Evolutionary conservation across 176 grass and related monocot genomes (phyloP), one percentile per base, ranked within the genome.

Genomic region (Urochloa ruziziensis): DNA sequence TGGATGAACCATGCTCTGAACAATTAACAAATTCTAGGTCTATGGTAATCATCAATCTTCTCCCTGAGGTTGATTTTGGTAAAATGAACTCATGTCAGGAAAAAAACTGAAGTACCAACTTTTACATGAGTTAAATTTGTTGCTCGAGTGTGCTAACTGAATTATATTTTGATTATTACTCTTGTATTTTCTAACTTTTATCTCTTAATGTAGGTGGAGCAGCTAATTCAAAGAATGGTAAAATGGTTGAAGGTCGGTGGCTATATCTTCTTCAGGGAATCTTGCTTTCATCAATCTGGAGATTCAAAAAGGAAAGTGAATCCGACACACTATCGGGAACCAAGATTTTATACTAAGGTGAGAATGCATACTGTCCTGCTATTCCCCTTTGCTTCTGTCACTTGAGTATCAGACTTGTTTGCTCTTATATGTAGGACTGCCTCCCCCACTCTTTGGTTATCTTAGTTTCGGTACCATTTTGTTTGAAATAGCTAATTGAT

Each of bases 221-320:
- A 94, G 51, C 84, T 99, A 65, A 83, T 83, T 78, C 77, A 88
- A 62, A 94, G 85, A 79, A 99, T 99, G 89, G 89, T 94, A 57
- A 99, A 89, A 83, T 96, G 93, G 91, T 73, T 99, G 44, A 95
- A 94, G 77, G 89, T 95, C 80, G 93, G 96, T 78, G 96, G 96
- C 16, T 73, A 85, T 82, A 87, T 99, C 61, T 99, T 99, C 88
- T 99, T 99, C 71, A 96, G 96, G 91, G 96, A 99, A 86, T 99
- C 96, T 32, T 99, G 96, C 44, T 99, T 99, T 90, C 96, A 99
- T 80, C 96, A 99, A 85, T 99, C 96, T 67, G 93, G 93, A 61
- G 96, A 99, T 82, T 94, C 93, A 29, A 99, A 99, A 86, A 93
- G 96, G 83, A 99, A 99, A 91, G 85, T 92, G 39, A 99, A 99